Evolutionary conservation across 495 filamentous ascomycete species (phyloP).

Genomic region (Aspergillus baeticus): DNA sequence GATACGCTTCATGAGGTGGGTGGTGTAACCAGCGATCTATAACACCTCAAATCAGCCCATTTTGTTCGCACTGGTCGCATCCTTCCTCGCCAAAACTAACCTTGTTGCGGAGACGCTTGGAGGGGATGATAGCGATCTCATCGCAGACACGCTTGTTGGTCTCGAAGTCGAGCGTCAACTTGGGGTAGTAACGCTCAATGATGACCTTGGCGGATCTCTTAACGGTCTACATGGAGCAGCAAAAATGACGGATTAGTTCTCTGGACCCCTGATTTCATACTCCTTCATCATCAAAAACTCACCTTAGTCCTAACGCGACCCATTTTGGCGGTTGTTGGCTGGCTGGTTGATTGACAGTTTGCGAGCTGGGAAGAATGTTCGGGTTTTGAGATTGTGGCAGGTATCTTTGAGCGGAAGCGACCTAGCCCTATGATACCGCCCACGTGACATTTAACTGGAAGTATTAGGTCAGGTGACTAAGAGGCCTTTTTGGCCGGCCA

Average conservation of each 20-base stretch:
- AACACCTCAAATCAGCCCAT: not conserved
- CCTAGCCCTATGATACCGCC: constrained; percentile 16
- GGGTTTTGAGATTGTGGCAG: constrained; percentile 14
- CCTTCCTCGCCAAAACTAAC: constrained; percentile 43
- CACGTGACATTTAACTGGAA: too few species aligned
- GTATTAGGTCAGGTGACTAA: too few species aligned
- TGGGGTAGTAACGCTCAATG: constrained; percentile 99
- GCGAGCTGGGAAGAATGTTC: constrained; percentile 40
- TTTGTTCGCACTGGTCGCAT: not conserved
- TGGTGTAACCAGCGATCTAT: constrained; percentile 98
- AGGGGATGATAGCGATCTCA: constrained; percentile 99
- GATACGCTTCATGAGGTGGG: constrained; percentile 91
- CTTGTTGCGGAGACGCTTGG: constrained; percentile 98
- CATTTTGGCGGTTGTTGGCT: constrained; percentile 72
- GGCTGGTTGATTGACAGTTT: constrained; percentile 19
- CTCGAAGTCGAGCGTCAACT: constrained; percentile 99
- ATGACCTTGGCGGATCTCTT: constrained; percentile 99
- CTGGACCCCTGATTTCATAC: not conserved
- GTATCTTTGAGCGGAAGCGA: constrained; percentile 10
- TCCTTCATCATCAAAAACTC: constrained; percentile 8
- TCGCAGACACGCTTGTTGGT: constrained; percentile 99
- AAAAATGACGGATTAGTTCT: not conserved
- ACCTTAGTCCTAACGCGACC: constrained; percentile 92
- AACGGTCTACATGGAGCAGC: constrained; percentile 65
- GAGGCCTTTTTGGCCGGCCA: too few species aligned